phyloP scores from a whole-genome alignment of 805 yeast species.

The Wickerhamomyces hampshirensis region DNA sequence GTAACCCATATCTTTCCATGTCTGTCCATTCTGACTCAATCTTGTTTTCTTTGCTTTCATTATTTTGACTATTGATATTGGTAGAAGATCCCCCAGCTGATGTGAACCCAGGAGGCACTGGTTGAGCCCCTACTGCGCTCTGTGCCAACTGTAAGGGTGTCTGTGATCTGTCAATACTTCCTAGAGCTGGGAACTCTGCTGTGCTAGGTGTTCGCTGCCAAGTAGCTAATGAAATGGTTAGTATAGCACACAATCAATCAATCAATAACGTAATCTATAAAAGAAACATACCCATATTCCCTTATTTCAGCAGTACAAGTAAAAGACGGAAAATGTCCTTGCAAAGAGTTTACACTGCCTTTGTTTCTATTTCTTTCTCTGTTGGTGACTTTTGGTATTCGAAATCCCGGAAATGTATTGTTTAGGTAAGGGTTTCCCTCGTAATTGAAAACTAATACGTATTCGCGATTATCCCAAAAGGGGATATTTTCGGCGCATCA shows the following conservation, averaged over 20 bases:
- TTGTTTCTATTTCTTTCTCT: neutral
- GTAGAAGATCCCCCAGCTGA: too few species aligned
- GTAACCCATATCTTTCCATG: constrained; percentile 62
- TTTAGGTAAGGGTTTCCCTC: too few species aligned
- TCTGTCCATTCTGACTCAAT: constrained; percentile 30
- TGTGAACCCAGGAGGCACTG: too few species aligned
- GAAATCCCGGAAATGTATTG: too few species aligned
- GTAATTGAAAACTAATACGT: too few species aligned
- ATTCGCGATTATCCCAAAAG: too few species aligned
- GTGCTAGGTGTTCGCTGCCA: neutral
- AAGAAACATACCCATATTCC: too few species aligned
- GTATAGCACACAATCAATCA: neutral
- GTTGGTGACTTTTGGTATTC: neutral
- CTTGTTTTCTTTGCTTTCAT: constrained; percentile 6
- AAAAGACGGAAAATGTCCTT: constrained; percentile 1
- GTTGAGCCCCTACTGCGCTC: too few species aligned
- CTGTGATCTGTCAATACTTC: constrained; percentile 2
- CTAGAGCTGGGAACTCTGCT: neutral
- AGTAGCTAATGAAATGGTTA: neutral
- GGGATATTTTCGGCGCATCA: too few species aligned
- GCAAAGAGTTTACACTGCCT: constrained; percentile 2
- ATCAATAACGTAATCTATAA: too few species aligned
- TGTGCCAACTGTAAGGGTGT: constrained; percentile 5
- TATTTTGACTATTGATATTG: too few species aligned
- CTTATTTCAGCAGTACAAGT: too few species aligned